These are phyloP conservation scores for Furcasterigmium furcatum DNA, from an alignment of 2,329 filamentous ascomycete genomes.

Conservation along the genomic window DNA sequence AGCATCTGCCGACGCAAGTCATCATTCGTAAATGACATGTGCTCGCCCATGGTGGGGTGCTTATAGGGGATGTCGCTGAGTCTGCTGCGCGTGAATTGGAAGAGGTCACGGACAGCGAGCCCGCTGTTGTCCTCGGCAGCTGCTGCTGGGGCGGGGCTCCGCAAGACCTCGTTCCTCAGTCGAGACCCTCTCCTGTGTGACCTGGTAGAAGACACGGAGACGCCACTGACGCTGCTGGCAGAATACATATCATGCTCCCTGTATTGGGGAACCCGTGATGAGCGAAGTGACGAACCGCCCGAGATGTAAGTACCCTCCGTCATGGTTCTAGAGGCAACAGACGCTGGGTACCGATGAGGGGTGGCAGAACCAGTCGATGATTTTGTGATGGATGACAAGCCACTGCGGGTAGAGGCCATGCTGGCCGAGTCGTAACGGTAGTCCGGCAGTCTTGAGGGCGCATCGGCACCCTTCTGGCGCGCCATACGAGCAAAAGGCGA, in stretches of 20 bases:
- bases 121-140: constrained; percentile 56
- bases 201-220: constrained; percentile 46
- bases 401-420: constrained; percentile 61
- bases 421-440: constrained; percentile 65
- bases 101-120: constrained; percentile 68
- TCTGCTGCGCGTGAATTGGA: constrained; percentile 79
- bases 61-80: constrained; percentile 82
- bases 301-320: constrained; percentile 69
- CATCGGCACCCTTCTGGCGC: constrained; percentile 61
- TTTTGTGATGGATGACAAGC: constrained; percentile 54
- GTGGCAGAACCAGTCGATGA: constrained; percentile 54
- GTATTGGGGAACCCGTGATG: constrained; percentile 22
- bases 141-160: constrained; percentile 52
- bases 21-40: constrained; percentile 65
- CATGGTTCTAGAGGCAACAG: constrained; percentile 49
- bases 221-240: constrained; percentile 44
- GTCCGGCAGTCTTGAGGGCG: constrained; percentile 50
- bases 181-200: constrained; percentile 55
- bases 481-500: constrained; percentile 74
- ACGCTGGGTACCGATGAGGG: constrained; percentile 45
- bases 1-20: constrained; percentile 89
- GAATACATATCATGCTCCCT: constrained; percentile 53
- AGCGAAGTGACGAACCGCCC: constrained; percentile 52
- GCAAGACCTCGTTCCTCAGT: constrained; percentile 75
- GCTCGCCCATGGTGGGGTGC: constrained; percentile 57